Evolutionary conservation across 1,139 yeast species (phyloP).

Genomic region (Pichia sp.): DNA sequence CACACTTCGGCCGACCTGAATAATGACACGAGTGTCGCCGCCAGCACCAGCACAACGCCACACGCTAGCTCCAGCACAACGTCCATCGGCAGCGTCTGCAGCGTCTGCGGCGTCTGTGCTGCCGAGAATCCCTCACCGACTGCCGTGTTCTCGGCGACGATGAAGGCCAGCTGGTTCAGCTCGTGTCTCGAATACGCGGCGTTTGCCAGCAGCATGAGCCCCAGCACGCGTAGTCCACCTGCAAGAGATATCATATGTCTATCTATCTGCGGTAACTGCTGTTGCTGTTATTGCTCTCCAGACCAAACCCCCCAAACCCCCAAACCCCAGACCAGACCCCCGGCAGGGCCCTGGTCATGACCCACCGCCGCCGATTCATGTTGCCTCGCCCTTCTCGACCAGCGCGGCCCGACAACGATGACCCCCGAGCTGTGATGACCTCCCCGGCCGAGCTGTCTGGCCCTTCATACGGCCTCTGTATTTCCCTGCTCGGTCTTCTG

Average conservation of each 20-base stretch:
- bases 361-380: background rate
- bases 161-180: constrained; percentile 35
- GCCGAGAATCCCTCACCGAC: background rate
- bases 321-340: too few relatives aligned
- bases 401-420: too few relatives aligned
- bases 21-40: background rate
- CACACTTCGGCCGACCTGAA: background rate
- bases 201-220: constrained; percentile 29
- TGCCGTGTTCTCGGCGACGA: background rate
- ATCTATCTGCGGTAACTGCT: background rate
- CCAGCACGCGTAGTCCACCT: background rate
- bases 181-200: constrained; percentile 52
- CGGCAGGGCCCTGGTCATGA: background rate
- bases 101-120: too few relatives aligned
- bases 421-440: too few relatives aligned
- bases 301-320: too few relatives aligned
- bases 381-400: background rate
- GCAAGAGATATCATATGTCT: background rate
- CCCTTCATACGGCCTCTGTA: too few relatives aligned
- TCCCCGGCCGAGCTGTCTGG: too few relatives aligned
- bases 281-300: too few relatives aligned
- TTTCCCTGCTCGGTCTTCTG: too few relatives aligned
- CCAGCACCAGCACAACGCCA: background rate
- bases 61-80: background rate
- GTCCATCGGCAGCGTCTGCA: background rate